phyloP scores from a whole-genome alignment of 106 monocot species.

The Gastrodia elata region DNA sequence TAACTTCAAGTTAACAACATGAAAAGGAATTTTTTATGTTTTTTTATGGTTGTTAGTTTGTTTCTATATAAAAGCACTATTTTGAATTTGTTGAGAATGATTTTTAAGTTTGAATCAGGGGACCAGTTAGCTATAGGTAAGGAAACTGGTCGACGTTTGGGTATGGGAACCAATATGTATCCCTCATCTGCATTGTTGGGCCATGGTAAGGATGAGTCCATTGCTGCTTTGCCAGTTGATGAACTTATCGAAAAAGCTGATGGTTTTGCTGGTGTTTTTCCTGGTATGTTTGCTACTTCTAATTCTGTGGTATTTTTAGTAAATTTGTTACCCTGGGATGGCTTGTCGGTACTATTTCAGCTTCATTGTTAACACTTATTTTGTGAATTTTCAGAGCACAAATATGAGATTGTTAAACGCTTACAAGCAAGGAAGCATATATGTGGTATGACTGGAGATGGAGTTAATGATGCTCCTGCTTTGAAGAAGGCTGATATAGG shows the following conservation, averaged over 20 bases:
- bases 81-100: background rate
- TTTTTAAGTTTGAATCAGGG: constrained; percentile 30
- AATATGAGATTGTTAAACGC: constrained; percentile 89
- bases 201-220: constrained; percentile 70
- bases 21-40: background rate
- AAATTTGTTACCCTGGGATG: background rate
- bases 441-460: constrained; percentile 97
- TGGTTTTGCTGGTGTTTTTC: constrained; percentile 97
- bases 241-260: constrained; percentile 95
- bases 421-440: constrained; percentile 89
- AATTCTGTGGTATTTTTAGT: background rate
- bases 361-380: background rate
- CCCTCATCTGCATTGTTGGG: constrained; percentile 86
- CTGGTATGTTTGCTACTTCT: constrained; percentile 28
- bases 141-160: constrained; percentile 86
- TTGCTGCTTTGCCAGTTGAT: constrained; percentile 78
- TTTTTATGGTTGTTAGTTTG: background rate
- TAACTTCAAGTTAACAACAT: no score
- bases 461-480: constrained; percentile 95
- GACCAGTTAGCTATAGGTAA: constrained; percentile 92
- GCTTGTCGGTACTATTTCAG: background rate
- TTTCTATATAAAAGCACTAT: background rate
- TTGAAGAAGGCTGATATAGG: constrained; percentile 96
- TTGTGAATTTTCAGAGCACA: constrained; percentile 48
- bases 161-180: constrained; percentile 98